Percentiles rank a stretch among this genome's conserved stretches.
Evolutionary conservation across 352 stramenopile genomes (phyloP).

Genomic region (Phytopythium ostracodes): DNA sequence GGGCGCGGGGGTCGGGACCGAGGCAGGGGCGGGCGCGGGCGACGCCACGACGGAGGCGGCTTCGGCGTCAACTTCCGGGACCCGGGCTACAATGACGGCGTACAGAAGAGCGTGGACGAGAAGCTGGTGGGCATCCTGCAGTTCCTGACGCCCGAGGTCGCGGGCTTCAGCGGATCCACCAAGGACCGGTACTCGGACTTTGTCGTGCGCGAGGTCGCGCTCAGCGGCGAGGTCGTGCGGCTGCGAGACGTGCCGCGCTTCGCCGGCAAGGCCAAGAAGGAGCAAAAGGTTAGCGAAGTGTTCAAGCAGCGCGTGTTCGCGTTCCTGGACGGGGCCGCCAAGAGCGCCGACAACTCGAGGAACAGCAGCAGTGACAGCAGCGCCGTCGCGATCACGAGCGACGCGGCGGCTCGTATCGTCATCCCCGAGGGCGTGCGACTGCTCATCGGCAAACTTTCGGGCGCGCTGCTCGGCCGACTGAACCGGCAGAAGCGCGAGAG

Average conservation of each 20-base stretch:
- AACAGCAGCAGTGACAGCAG: background rate
- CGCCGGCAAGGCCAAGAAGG: constrained; percentile 27
- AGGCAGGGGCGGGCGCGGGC: constrained; percentile 15
- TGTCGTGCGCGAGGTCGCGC: constrained; percentile 83
- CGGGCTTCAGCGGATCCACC: constrained; percentile 79
- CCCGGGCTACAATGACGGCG: constrained; percentile 70
- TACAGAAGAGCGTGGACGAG: constrained; percentile 75
- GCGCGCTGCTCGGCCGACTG: constrained; percentile 49
- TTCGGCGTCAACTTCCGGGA: constrained; percentile 39
- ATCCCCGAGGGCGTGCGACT: constrained; percentile 33
- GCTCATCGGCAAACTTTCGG: constrained; percentile 59
- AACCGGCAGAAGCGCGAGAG: constrained; percentile 58
- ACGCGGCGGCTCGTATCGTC: constrained; percentile 15
- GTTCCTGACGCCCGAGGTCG: constrained; percentile 56
- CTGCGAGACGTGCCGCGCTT: constrained; percentile 67
- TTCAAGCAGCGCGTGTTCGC: constrained; percentile 74
- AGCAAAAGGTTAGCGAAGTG: constrained; percentile 67
- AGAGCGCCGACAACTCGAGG: constrained; percentile 1
- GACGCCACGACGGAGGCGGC: constrained; percentile 13
- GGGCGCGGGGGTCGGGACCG: constrained; percentile 11
- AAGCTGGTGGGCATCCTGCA: constrained; percentile 61
- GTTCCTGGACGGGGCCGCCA: constrained; percentile 46
- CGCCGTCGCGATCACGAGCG: constrained; percentile 9
- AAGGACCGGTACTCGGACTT: constrained; percentile 93
- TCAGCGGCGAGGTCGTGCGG: constrained; percentile 44